Evolutionary conservation across 495 filamentous ascomycete species (phyloP).

Genomic region (Neurospora sp.): DNA sequence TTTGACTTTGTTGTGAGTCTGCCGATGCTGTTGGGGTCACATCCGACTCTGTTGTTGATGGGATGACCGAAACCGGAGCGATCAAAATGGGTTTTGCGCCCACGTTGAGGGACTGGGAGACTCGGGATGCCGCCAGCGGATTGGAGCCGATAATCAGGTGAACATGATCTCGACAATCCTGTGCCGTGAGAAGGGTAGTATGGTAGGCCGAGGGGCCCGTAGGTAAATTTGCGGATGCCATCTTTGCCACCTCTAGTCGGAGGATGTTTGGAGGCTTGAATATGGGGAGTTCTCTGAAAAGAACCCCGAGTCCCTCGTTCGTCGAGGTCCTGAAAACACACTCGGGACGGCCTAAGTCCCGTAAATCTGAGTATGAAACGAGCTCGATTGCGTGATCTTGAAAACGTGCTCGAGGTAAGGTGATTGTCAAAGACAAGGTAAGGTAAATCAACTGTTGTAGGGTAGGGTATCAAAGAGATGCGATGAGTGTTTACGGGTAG

Average conservation of each 20-base stretch:
- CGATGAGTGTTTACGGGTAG: neutral
- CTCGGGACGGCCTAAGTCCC: neutral
- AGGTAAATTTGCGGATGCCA: conserved; percentile 5
- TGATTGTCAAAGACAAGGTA: neutral
- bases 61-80: conserved; percentile 36
- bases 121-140: conserved; percentile 75
- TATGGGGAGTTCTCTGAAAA: neutral
- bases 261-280: neutral
- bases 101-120: conserved; percentile 68
- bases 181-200: conserved; percentile 64
- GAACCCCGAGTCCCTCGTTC: neutral
- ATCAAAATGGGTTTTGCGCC: conserved; percentile 83
- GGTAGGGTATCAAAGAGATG: neutral
- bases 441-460: neutral
- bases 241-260: neutral
- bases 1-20: neutral
- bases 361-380: neutral
- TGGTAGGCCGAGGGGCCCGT: conserved; percentile 4
- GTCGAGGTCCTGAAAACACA: neutral
- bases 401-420: neutral
- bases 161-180: conserved; percentile 63
- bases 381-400: neutral
- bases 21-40: conserved; percentile 32
- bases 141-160: conserved; percentile 83
- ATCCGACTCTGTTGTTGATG: neutral